Evolutionary conservation across 2,329 filamentous ascomycete species (phyloP), one percentile per base, ranked within the genome.

Genomic region (Diaporthe aspalathi): DNA sequence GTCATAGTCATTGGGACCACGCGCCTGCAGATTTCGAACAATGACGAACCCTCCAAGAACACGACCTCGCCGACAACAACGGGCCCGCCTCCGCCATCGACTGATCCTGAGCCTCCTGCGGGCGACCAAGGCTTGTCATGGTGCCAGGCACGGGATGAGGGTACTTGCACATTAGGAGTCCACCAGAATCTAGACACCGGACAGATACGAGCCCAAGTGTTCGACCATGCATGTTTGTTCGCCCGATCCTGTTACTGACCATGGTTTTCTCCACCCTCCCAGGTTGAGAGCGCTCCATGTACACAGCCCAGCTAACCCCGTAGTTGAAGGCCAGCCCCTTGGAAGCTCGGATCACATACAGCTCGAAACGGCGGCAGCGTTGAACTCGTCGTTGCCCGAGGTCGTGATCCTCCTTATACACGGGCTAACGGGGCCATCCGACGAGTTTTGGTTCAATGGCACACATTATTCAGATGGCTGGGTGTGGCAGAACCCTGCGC

Each of bases 361-460:
- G 24, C 2, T 50, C 12, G 60, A 65, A 11, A 24, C 60, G 14
- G n/a, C 29, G 27, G 12, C 60, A 38, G 60, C 45, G 2, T 16
- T 65, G 14, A 65, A 65, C n/a, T 38, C 60, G 5, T 50, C 60
- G 3, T 5, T 65, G 29, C 60, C 60, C 1, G n/a, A 22, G 29
- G 7, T 29, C 11, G 45, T 65, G 7, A 45, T 65, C 4, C n/a
- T 65, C 4, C 60, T 65, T 45, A 20, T 65, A 1, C 60, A 65
- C 27, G 60, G 60, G 1, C 9, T 65, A 2, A 50, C 60, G 2
- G 45, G 60, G 5, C 12, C 60, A 6, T 4, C 29, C 1, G 60
- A 65, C n/a, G 60, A 65, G 4, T 50, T 65, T 5, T 65, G 60
- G 60, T 65, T 50, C 9, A 65, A 65, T 16, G 60, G 45, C 5